Conservation (phyloP, 73 alveolate genomes). For the Paramecium primaurelia region DNA sequence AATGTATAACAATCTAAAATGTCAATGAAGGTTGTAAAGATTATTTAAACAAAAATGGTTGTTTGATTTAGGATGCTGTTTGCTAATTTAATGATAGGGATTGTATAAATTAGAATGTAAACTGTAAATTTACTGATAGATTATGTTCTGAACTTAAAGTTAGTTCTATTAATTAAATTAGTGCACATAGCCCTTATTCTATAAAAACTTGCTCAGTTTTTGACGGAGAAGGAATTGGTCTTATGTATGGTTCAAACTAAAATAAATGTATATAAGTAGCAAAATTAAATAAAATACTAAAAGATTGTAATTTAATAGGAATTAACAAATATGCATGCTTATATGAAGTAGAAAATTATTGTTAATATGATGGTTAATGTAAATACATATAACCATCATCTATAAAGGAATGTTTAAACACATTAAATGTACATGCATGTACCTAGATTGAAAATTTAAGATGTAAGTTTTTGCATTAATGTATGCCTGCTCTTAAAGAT, state of each 20-base stretch:
- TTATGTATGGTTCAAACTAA: not conserved
- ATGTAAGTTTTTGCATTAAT: too few species aligned
- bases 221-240: too few species aligned
- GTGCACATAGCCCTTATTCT: not conserved
- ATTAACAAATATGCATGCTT: not conserved
- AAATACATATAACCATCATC: too few species aligned
- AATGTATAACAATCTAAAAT: not conserved
- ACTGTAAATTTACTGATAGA: not conserved
- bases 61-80: not conserved
- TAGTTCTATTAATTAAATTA: too few species aligned
- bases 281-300: not conserved
- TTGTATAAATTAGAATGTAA: not conserved
- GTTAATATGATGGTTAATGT: too few species aligned
- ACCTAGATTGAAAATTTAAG: too few species aligned
- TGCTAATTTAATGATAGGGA: not conserved
- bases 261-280: not conserved
- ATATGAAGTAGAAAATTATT: not conserved
- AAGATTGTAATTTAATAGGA: not conserved
- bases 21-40: not conserved
- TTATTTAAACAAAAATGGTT: not conserved
- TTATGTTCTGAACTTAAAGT: too few species aligned
- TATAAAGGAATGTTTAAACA: not conserved
- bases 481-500: too few species aligned
- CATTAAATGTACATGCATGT: too few species aligned
- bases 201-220: not conserved